Evolutionary conservation across 2,329 filamentous ascomycete species (phyloP).

Genomic region (Polytolypa hystricis): DNA sequence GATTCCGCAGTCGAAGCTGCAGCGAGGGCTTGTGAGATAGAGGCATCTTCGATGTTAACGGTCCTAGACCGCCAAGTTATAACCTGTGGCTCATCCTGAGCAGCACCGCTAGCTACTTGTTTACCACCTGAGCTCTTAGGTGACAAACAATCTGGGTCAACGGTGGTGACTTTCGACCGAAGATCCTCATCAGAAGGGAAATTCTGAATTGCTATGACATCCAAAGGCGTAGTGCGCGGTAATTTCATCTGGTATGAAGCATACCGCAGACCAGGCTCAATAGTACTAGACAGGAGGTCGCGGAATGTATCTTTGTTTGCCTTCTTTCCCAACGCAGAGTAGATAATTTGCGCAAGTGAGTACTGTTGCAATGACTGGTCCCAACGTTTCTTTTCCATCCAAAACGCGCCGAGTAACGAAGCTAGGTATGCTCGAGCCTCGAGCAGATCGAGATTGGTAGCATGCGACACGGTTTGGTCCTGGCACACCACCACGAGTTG

Average conservation of each 20-base stretch:
- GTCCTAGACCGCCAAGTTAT: constrained; percentile 78
- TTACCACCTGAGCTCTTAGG: constrained; percentile 44
- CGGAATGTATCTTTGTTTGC: constrained; percentile 69
- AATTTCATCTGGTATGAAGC: constrained; percentile 87
- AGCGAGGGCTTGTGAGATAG: constrained; percentile 74
- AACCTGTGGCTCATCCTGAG: constrained; percentile 52
- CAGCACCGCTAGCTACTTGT: constrained; percentile 31
- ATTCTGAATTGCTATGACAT: constrained; percentile 64
- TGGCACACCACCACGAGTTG: constrained; percentile 56
- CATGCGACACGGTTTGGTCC: constrained; percentile 51
- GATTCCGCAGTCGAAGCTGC: constrained; percentile 49
- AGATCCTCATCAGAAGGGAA: constrained; percentile 57
- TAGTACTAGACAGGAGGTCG: constrained; percentile 71
- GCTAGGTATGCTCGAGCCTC: constrained; percentile 78
- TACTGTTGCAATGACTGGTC: constrained; percentile 64
- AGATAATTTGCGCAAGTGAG: constrained; percentile 68
- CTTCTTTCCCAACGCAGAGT: constrained; percentile 56
- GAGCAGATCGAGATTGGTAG: constrained; percentile 59
- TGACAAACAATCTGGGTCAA: constrained; percentile 58
- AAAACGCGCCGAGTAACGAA: constrained; percentile 62
- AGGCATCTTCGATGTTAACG: constrained; percentile 83
- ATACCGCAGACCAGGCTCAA: constrained; percentile 89
- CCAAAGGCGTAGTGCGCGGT: constrained; percentile 71
- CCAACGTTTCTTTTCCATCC: constrained; percentile 86
- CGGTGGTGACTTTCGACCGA: constrained; percentile 54